A percentile compares a stretch with the other conserved stretches of the same genome.
Evolutionary conservation across 192 early-diverging fungal genomes (phyloP).

Genomic region (Cladochytrium replicatum): DNA sequence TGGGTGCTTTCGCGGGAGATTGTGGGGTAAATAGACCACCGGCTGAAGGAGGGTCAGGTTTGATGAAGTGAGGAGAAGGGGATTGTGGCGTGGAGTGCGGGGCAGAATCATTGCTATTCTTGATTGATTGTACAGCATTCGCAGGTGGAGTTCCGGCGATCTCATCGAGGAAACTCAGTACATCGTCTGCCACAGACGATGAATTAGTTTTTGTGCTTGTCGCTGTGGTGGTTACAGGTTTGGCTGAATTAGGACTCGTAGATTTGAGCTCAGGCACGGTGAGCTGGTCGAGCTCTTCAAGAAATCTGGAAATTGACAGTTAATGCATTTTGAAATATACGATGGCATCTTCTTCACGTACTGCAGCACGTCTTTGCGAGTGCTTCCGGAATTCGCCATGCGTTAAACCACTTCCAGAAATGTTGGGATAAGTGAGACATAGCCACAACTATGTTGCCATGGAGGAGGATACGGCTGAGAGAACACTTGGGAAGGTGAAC

Average conservation of each 20-base stretch:
- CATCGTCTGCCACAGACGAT: conserved; percentile 15
- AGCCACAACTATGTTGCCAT: too few relatives aligned
- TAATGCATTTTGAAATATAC: neutral
- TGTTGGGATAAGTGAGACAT: too few relatives aligned
- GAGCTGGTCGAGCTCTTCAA: conserved; percentile 17
- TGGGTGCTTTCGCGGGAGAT: neutral
- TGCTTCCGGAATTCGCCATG: too few relatives aligned
- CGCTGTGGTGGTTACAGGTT: neutral
- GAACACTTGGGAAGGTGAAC: too few relatives aligned
- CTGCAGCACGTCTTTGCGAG: conserved; percentile 24
- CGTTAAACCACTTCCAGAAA: too few relatives aligned
- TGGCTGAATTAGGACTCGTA: neutral
- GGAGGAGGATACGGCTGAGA: too few relatives aligned
- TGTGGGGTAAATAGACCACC: conserved; percentile 1
- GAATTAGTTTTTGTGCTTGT: too few relatives aligned
- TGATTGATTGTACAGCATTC: too few relatives aligned
- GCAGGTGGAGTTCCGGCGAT: conserved; percentile 5
- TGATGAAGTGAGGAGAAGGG: neutral
- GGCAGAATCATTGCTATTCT: neutral
- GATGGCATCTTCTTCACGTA: conserved; percentile 6
- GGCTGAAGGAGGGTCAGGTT: neutral
- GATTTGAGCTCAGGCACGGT: conserved; percentile 1
- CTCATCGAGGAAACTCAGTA: conserved; percentile 35
- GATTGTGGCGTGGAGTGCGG: neutral
- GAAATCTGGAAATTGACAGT: conserved; percentile 9